Evolutionary conservation across 2,329 filamentous ascomycete genomes (phyloP), one percentile per base, ranked within the genome.

Genomic region (Exophiala oligosperma): DNA sequence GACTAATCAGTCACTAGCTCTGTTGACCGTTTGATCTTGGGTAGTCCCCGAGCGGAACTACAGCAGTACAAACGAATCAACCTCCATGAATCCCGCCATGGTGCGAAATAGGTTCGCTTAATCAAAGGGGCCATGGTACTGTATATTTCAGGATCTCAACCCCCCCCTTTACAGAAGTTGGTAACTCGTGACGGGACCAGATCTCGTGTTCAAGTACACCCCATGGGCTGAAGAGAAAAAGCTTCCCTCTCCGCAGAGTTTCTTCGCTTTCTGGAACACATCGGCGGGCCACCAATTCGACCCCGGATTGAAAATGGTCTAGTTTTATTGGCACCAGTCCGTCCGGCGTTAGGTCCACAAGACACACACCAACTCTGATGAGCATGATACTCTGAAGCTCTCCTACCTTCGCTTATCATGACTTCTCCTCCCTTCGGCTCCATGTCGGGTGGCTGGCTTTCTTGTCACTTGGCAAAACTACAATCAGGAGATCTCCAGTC

Each of bases 391-490:
- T 35, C 29, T 35, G 6, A 35, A 35, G 29, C 29, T 35, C 5
- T 17, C 17, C 17, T 17, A 8, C 29, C 29, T 35, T 35, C 29
- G 49, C 49, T 5, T 54, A 17, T 44, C 24, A 54, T 44, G 38
- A 17, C 54, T 32, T 26, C n/a, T 43, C 53, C 54, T 57, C 56
- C 51, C 51, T 43, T 62, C 57, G 53, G 56, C 54, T 48, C 51
- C 58, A 56, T 43, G 47, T 60, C 58, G 58, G 58, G 50, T 46
- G 53, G 54, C 44, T 48, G 53, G 38, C 17, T 17, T 17, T 50
- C 23, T 47, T 40, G 21, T 46, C 37, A 37, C 38, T 17, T 44
- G 24, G 41, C 41, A 11, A 21, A 41, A 51, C 32, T 49, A 24
- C 40, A 43, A 23, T 41, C 38, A 41, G 38, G 38, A 41, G 29